Evolutionary conservation across 225 moss, liverwort and hornwort species (phyloP), one percentile per base, ranked within the genome.

Genomic region (Anthoceros angustus): DNA sequence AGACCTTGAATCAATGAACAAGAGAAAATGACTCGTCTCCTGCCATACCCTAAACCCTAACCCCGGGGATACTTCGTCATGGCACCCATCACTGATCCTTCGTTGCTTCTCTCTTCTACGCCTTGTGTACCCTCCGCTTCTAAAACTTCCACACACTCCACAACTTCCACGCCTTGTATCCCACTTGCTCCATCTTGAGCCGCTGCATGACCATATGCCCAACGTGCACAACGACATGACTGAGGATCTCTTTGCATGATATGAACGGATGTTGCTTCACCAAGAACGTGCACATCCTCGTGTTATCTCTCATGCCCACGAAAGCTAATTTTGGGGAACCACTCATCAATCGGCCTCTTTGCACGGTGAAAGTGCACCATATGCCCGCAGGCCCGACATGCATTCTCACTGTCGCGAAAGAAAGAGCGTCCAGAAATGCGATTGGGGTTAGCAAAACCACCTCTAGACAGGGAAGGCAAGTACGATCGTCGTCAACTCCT

Each of bases 401-500:
- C n/a, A n/a, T n/a, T n/a, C n/a, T n/a, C n/a, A n/a, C n/a, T n/a
- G n/a, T n/a, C n/a, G n/a, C n/a, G n/a, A n/a, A n/a, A n/a, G n/a
- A n/a, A n/a, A n/a, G n/a, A n/a, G n/a, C n/a, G n/a, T n/a, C n/a
- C n/a, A n/a, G n/a, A n/a, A n/a, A n/a, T n/a, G n/a, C n/a, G n/a
- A n/a, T n/a, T n/a, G n/a, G n/a, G n/a, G n/a, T n/a, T n/a, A n/a
- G n/a, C n/a, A n/a, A n/a, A n/a, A n/a, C n/a, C n/a, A 84, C 84
- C 84, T 84, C 81, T 71, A 84, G 78, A 77, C 85, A 86, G 73
- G 85, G 85, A 67, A 86, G 74, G 75, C 85, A 86, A 78, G 71
- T 68, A 60, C 82, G 73, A 76, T 86, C 82, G 76, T 79, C 82
- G 77, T 80, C 77, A 40, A 82, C 80, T 67, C 85, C 85, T 63